A percentile compares a stretch with the other conserved stretches of the same genome.
These are phyloP conservation scores for Scopulariopsis brevicaulis DNA, from an alignment of 2,329 filamentous ascomycete genomes.

Conservation along the genomic window DNA sequence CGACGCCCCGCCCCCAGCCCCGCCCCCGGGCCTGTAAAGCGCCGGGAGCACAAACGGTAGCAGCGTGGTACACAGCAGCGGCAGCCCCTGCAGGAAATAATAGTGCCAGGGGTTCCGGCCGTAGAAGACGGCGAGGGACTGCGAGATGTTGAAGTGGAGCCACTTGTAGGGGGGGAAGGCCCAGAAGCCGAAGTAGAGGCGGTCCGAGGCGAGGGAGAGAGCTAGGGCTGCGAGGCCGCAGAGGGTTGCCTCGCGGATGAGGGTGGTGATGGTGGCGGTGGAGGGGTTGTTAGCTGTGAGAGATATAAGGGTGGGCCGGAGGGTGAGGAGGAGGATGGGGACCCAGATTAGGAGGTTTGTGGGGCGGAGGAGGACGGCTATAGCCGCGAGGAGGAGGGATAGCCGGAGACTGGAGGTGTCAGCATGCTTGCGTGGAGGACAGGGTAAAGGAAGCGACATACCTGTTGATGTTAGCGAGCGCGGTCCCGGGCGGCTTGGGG, in stretches of 20 bases:
- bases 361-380: conserved; percentile 77
- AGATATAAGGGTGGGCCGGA: conserved; percentile 25
- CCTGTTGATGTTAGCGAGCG: background rate
- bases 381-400: conserved; percentile 64
- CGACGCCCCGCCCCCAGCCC: conserved; percentile 20
- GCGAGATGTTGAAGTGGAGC: conserved; percentile 80
- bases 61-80: conserved; percentile 72
- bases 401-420: conserved; percentile 24
- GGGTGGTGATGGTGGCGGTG: conserved; percentile 29
- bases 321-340: conserved; percentile 38
- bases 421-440: background rate
- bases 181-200: conserved; percentile 73
- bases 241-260: conserved; percentile 52
- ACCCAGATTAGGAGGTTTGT: conserved; percentile 86
- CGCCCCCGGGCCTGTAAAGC: conserved; percentile 30
- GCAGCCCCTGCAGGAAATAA: conserved; percentile 82
- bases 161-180: conserved; percentile 82
- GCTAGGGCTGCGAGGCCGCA: conserved; percentile 52
- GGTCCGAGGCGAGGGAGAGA: conserved; percentile 58
- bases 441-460: conserved; percentile 7
- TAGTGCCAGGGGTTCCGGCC: conserved; percentile 86
- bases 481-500: conserved; percentile 15
- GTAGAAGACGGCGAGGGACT: conserved; percentile 86
- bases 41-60: conserved; percentile 65
- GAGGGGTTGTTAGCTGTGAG: conserved; percentile 18